A percentile compares a stretch with the other conserved stretches of the same genome.
Conservation (phyloP, 495 filamentous ascomycete species). For the Sporormia fimetaria region DNA sequence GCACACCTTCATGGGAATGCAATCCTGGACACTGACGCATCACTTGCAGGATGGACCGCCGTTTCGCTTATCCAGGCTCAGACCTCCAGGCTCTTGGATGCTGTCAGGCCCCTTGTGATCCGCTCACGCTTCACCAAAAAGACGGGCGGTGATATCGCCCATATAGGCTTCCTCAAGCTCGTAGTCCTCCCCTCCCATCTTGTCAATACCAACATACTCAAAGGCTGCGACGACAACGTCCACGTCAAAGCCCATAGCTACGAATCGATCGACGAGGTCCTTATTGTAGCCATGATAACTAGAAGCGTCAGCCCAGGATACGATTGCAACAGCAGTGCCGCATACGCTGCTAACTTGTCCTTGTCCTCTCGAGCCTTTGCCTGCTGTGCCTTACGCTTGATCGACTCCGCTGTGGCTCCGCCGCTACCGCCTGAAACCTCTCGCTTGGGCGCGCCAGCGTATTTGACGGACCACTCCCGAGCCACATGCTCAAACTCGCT, state of each 20-base stretch:
- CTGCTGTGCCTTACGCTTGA: slow-evolving; percentile 34
- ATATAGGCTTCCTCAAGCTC: slow-evolving; percentile 76
- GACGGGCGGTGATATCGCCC: slow-evolving; percentile 75
- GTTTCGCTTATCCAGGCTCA: too few species aligned
- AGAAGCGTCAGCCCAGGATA: slow-evolving; percentile 1
- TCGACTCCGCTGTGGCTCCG: slow-evolving; percentile 35
- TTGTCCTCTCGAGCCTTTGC: slow-evolving; percentile 43
- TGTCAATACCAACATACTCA: slow-evolving; percentile 67
- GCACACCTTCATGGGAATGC: too few species aligned
- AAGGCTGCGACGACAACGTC: slow-evolving; percentile 78
- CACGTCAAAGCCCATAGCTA: slow-evolving; percentile 90
- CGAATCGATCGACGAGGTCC: slow-evolving; percentile 76
- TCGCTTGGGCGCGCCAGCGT: slow-evolving; percentile 65
- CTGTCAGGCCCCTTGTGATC: too few species aligned
- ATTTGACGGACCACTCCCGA: slow-evolving; percentile 75
- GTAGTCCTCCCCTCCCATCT: slow-evolving; percentile 64
- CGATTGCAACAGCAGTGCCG: not conserved
- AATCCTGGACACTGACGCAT: too few species aligned
- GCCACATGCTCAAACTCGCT: slow-evolving; percentile 73
- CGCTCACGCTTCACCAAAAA: slow-evolving; percentile 67
- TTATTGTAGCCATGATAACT: slow-evolving; percentile 89
- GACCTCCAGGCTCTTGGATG: too few species aligned
- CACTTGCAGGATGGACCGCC: too few species aligned
- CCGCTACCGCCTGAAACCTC: slow-evolving; percentile 41
- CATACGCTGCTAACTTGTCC: slow-evolving; percentile 33